Base-by-base conservation (phyloP, 768 basidiomycete species). In the Pulveroboletus sp. region DNA sequence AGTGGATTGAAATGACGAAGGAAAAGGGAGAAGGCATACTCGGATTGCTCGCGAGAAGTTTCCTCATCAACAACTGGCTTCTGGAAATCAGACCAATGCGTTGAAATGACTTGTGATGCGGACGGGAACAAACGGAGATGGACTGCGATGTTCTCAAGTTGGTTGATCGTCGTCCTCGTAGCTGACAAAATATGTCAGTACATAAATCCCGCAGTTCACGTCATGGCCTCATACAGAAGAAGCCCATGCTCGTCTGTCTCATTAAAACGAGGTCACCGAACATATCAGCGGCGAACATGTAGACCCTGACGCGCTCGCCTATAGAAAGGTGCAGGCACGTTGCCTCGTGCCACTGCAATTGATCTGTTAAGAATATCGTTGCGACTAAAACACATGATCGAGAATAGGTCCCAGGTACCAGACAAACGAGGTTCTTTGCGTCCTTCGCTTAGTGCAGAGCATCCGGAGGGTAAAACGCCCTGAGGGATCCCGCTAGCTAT, bases 251-350 rank as follows among this genome's bases (percentile, higher is more conserved):
- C 38, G 40, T 42, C 40, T 23, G 41, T 43, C 38, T 54, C 57
- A 59, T 63, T 43, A 62, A 62, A 62, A 62, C 50, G 54, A 51
- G 58, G 48, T 44, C 24, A 31, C 40, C 40, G 17, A 45, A 41
- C 44, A 56, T 42, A 40, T 50, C 40, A 21, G 48, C 48, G 44
- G 39, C 40, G 40, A 45, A 56, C 47, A 54, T 40, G 52, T 45
- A 34, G 40, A 43, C 41, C 44, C 51, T 32, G 42, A 41, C 37
- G 47, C 39, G 49, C 52, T 43, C 51, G 45, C 34, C 52, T 43
- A 36, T 40, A 47, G 36, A 52, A 49, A n/a, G n/a, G n/a, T 32
- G 29, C 39, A 56, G 45, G 48, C 45, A 63, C 40, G 56, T 56
- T 50, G 42, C 42, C 43, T 52, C 48, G 37, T 48, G 50, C 34